Evolutionary conservation across 2,329 filamentous ascomycete genomes (phyloP).

Genomic region (Lecanicillium sp.): DNA sequence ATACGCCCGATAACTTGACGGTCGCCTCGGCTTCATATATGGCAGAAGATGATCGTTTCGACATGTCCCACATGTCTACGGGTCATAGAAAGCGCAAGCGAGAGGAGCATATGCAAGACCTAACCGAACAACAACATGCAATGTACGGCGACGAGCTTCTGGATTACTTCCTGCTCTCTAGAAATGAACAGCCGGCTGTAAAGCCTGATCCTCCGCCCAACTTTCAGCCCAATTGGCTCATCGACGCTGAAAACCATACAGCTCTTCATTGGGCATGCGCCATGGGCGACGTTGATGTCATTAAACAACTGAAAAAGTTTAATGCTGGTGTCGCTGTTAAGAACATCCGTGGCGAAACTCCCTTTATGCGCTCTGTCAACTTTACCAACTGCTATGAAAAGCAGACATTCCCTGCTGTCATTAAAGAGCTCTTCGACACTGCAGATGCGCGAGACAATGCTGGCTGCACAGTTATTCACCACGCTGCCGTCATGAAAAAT

Average conservation of each 20-base stretch:
- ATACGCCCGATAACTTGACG: constrained; percentile 75
- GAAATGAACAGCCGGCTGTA: constrained; percentile 64
- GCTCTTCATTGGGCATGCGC: constrained; percentile 95
- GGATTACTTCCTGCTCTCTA: constrained; percentile 89
- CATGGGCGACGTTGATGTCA: constrained; percentile 92
- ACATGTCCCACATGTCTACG: constrained; percentile 56
- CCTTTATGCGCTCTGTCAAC: constrained; percentile 86
- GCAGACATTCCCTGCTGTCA: constrained; percentile 76
- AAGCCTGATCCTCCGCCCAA: constrained; percentile 73
- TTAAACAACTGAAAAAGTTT: constrained; percentile 76
- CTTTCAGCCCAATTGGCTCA: constrained; percentile 85
- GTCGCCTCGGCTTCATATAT: constrained; percentile 78
- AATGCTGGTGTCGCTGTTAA: constrained; percentile 65
- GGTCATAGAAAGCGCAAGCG: constrained; percentile 70
- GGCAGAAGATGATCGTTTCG: constrained; percentile 71
- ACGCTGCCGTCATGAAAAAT: constrained; percentile 81
- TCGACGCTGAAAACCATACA: constrained; percentile 87
- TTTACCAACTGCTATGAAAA: constrained; percentile 98
- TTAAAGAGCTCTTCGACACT: constrained; percentile 76
- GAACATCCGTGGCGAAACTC: constrained; percentile 73
- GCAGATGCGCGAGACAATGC: constrained; percentile 71
- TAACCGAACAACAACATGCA: constrained; percentile 75
- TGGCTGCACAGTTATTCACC: constrained; percentile 85
- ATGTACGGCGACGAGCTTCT: constrained; percentile 88
- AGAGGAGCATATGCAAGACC: constrained; percentile 51